Base-by-base conservation (phyloP, 768 basidiomycete species). In the Crassisporium funariophilum region DNA sequence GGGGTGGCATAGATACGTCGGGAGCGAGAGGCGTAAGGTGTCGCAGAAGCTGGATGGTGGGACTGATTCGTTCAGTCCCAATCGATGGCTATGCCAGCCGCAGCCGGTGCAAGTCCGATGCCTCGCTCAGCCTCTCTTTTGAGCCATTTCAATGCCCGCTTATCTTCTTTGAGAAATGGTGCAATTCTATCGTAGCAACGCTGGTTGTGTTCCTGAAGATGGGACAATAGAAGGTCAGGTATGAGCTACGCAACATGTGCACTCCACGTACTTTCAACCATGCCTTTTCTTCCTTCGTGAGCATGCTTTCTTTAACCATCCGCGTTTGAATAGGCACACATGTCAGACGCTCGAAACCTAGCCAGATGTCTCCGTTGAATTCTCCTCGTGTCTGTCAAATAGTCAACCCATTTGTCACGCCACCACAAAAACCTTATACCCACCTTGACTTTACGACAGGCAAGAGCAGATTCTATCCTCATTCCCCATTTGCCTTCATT, bases 261-360 rank as follows among this genome's bases (percentile, higher is more conserved):
- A 31, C n/a, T 44, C 27, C 25, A 65, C 73, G 40, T 50, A 83
- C 84, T 73, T 86, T 88, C 39, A 98, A 60, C 95, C 95, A 98
- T 44, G 78, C 69, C 52, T 81, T 86, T 72, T 98, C 93, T 50
- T 88, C 86, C 62, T 86, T 89, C 13, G 86, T 83, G 46, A 98
- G 78, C 79, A 97, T 83, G 41, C 64, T 74, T 37, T 84, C 87
- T 61, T 91, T 88, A 41, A 98, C 85, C 83, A 98, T 88, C 55
- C 81, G 77, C 2, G 89, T 88, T 66, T 94, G 88, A 58, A 98
- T 97, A 3, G 95, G 95, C 8, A 98, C 94, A 69, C 89, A 86
- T 2, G 95, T 95, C 56, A 98, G 73, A 4, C 94, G 85, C 66
- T 95, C 91, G 64, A 95, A 98, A 6, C 86, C 88, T 25, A 92